A percentile compares a stretch with the other conserved stretches of the same genome.
phyloP scores from a whole-genome alignment of 805 yeast genomes.

The Candida chilensis region DNA sequence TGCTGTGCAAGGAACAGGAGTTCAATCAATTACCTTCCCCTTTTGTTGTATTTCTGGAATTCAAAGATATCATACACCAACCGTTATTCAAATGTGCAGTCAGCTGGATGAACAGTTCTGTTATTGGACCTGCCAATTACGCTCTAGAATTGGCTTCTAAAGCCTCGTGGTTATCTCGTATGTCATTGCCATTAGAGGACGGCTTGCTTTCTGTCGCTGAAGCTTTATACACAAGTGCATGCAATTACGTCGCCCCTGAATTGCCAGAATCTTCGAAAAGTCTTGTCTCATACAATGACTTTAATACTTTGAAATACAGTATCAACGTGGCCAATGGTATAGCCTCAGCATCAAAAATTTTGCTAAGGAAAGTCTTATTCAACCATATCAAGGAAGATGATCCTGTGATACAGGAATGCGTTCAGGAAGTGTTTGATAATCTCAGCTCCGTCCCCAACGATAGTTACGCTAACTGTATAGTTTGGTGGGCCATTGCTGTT shows the following conservation, averaged over 20 bases:
- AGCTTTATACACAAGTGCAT: conserved; percentile 18
- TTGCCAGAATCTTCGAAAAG: conserved; percentile 13
- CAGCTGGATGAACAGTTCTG: conserved; percentile 32
- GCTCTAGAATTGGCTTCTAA: conserved; percentile 24
- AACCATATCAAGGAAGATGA: neutral
- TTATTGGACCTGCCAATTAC: conserved; percentile 24
- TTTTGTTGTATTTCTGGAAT: conserved; percentile 21
- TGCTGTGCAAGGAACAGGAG: conserved; percentile 19
- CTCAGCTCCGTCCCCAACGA: neutral
- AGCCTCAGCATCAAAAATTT: neutral
- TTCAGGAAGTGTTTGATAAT: neutral
- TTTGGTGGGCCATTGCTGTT: neutral
- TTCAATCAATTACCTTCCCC: conserved; percentile 28
- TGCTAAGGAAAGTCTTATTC: neutral
- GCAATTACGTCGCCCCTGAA: conserved; percentile 17
- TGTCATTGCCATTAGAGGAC: conserved; percentile 6
- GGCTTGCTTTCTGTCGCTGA: conserved; percentile 11
- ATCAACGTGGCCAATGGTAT: neutral
- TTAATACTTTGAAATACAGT: conserved; percentile 6
- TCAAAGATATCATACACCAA: conserved; percentile 15
- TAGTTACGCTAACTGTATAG: neutral
- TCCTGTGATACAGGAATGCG: neutral
- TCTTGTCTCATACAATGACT: conserved; percentile 12
- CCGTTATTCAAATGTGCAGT: conserved; percentile 25
- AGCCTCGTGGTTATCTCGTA: conserved; percentile 17